These are phyloP conservation scores for Botryotinia convoluta DNA, from an alignment of 2,329 filamentous ascomycete species.

Conservation along the genomic window DNA sequence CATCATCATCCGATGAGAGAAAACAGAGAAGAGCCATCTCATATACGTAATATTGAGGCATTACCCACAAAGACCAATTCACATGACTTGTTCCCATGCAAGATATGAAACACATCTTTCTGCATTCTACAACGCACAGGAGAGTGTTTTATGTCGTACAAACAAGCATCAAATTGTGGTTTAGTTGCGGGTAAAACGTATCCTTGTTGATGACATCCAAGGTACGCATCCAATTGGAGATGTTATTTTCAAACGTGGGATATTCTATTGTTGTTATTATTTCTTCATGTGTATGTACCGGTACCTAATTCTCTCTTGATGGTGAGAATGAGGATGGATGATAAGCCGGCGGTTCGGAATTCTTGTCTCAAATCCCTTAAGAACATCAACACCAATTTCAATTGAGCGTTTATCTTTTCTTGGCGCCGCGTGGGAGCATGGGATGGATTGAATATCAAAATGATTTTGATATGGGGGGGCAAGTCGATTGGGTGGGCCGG, in stretches of 20 bases:
- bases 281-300: not conserved
- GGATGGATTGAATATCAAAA: not conserved
- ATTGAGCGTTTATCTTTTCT: not conserved
- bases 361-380: not conserved
- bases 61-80: constrained; percentile 1
- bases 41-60: not conserved
- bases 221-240: not conserved
- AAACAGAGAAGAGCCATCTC: not conserved
- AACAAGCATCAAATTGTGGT: constrained; percentile 7
- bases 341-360: not conserved
- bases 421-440: constrained; percentile 8
- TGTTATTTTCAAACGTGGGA: not conserved
- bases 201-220: constrained; percentile 8
- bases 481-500: not conserved
- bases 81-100: not conserved
- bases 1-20: not conserved
- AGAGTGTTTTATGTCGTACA: not conserved
- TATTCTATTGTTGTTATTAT: not conserved
- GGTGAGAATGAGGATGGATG: not conserved
- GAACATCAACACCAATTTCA: not conserved
- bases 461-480: constrained; percentile 1
- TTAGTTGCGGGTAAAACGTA: constrained; percentile 1
- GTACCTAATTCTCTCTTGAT: not conserved
- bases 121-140: not conserved
- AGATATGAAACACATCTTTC: constrained; percentile 3